Conservation (phyloP, 306 rosid species). For the Medicago lupulina region DNA sequence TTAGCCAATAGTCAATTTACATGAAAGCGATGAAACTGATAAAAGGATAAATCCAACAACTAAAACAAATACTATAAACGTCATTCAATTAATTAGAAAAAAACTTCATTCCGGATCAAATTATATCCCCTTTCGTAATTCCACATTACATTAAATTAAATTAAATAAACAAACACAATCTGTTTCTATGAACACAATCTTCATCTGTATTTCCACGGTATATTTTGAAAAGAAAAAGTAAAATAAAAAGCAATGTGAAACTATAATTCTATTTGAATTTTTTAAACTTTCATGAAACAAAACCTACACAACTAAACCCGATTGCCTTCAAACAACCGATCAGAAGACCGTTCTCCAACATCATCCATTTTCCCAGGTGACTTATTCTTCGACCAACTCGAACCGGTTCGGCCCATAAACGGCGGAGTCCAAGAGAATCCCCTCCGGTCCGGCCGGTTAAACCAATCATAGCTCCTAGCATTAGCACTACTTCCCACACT, state of each 20-base stretch:
- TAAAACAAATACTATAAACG: not conserved
- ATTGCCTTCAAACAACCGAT: slow-evolving; percentile 38
- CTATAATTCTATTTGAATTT: too few species aligned
- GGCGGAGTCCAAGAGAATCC: slow-evolving; percentile 51
- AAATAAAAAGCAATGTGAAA: too few species aligned
- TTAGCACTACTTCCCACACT: slow-evolving; percentile 47
- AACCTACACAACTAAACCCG: not conserved
- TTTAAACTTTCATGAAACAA: not conserved
- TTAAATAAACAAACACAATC: not conserved
- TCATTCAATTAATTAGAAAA: not conserved
- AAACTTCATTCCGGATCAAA: not conserved
- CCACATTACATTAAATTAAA: not conserved
- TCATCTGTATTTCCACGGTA: not conserved
- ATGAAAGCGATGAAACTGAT: not conserved
- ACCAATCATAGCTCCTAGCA: slow-evolving; percentile 34
- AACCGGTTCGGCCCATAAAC: slow-evolving; percentile 45
- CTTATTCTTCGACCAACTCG: slow-evolving; percentile 41
- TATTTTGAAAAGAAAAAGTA: not conserved
- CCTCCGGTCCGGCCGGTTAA: slow-evolving; percentile 45
- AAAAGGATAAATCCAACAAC: not conserved
- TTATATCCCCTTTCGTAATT: not conserved
- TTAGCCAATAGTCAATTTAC: not conserved
- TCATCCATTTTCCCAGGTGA: slow-evolving; percentile 38
- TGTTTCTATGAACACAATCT: not conserved
- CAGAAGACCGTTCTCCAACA: slow-evolving; percentile 58